These are phyloP conservation scores for Penicillium salamii DNA, from an alignment of 495 filamentous ascomycete species.

Conservation along the genomic window DNA sequence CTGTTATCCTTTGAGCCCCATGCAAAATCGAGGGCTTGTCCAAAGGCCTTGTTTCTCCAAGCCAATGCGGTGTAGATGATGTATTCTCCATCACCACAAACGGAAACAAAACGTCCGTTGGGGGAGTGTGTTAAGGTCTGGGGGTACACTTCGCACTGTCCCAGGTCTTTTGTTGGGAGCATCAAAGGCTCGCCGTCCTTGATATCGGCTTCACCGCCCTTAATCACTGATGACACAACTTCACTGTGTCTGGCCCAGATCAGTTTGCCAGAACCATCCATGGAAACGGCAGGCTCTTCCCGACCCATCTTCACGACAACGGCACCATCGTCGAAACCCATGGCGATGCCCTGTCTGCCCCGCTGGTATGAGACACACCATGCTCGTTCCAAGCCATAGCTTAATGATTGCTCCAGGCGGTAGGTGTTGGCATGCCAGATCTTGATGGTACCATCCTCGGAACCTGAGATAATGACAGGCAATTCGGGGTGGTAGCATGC, in stretches of 20 bases:
- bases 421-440: constrained; percentile 99
- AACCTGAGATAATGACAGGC: constrained; percentile 97
- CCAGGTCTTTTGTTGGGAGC: constrained; percentile 89
- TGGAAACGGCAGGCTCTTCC: constrained; percentile 95
- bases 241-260: constrained; percentile 95
- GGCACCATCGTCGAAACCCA: constrained; percentile 97
- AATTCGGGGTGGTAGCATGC: constrained; percentile 97
- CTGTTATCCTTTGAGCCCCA: constrained; percentile 98
- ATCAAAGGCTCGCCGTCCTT: constrained; percentile 88
- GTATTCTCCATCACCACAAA: constrained; percentile 97
- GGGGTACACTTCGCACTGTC: constrained; percentile 94
- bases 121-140: constrained; percentile 93
- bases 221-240: constrained; percentile 91
- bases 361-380: constrained; percentile 97
- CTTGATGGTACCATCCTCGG: constrained; percentile 95
- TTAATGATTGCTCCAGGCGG: constrained; percentile 89
- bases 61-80: constrained; percentile 98
- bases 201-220: constrained; percentile 74
- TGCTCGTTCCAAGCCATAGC: constrained; percentile 90
- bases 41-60: constrained; percentile 97
- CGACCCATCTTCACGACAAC: constrained; percentile 97
- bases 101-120: constrained; percentile 94
- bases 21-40: constrained; percentile 89
- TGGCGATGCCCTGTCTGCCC: constrained; percentile 87
- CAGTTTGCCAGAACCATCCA: constrained; percentile 93